Evolutionary conservation across 1,139 yeast species (phyloP), one percentile per base, ranked within the genome.

Genomic region (Saccharomyces pastorianus): DNA sequence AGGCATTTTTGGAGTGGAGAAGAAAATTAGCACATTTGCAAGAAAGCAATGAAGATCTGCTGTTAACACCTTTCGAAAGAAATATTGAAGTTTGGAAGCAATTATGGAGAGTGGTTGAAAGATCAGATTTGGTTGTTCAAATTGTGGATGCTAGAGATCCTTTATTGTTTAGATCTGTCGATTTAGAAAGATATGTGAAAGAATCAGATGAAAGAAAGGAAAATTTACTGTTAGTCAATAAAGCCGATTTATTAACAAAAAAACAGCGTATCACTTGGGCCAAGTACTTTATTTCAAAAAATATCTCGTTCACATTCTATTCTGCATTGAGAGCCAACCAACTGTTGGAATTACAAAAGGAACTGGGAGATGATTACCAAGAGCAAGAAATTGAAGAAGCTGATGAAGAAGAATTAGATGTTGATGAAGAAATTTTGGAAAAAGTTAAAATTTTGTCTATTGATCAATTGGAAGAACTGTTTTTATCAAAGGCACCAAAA

Each of bases 71-170:
- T 1, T 93, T 93, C 68, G 99, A 93, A 74, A 82, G 99, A 72
- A 93, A 93, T 69, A 77, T 93, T 62, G 97, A 93, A 75, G 98
- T 93, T 57, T 93, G 99, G 99, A 84, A 95, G 69, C 99, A 93
- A 72, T 76, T 93, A 62, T 93, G 99, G 99, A 80, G 99, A 73
- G 99, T 93, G 52, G 89, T 91, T 20, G 99, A 93, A 70, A 81
- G 99, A 68, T 87, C 95, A 50, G 97, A 93, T 71, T 77, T 93
- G 64, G 82, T 93, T 50, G 98, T 93, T 4, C 99, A 93, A 70
- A 93, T 93, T 74, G 99, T 93, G 32, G 99, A 93, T 74, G 98
- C 98, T 7, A 80, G 99, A 72, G 90, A 88, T 67, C 99, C 99
- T 3, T 73, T 91, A 56, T 77, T 90, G 59, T 93, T 89, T 75